Percentiles rank a stretch among this genome's conserved stretches.
Evolutionary conservation across 805 yeast genomes (phyloP).

Genomic region (Cyberlindnera euphorbiiphila): DNA sequence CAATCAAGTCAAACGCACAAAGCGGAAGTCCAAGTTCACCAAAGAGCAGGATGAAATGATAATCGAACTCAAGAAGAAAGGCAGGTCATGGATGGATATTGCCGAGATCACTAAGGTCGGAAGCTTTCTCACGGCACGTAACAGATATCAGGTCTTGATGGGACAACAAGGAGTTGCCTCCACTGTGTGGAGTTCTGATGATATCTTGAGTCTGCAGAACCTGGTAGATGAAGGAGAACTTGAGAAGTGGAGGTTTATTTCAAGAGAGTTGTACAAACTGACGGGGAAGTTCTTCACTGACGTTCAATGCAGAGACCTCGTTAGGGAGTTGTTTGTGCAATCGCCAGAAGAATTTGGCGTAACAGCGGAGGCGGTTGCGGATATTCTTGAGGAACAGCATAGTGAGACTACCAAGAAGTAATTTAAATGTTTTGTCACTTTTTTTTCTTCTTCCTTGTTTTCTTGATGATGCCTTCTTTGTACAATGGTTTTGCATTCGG

Average conservation of each 20-base stretch:
- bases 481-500: too few species aligned
- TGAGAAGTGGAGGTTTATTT: slow-evolving; percentile 65
- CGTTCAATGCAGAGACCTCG: slow-evolving; percentile 50
- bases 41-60: slow-evolving; percentile 66
- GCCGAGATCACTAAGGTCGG: slow-evolving; percentile 63
- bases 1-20: slow-evolving; percentile 45
- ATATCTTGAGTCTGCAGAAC: slow-evolving; percentile 44
- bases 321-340: slow-evolving; percentile 48
- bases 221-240: slow-evolving; percentile 66
- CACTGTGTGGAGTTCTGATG: slow-evolving; percentile 57
- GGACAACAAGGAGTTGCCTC: slow-evolving; percentile 81
- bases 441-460: too few species aligned
- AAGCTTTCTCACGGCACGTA: slow-evolving; percentile 67
- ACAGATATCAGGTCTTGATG: slow-evolving; percentile 73
- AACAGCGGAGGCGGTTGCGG: slow-evolving; percentile 37
- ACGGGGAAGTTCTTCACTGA: slow-evolving; percentile 48
- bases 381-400: slow-evolving; percentile 1
- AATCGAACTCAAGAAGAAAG: slow-evolving; percentile 54
- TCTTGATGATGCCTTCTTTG: too few species aligned
- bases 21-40: slow-evolving; percentile 65
- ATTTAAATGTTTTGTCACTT: too few species aligned
- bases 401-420: background rate
- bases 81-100: slow-evolving; percentile 70
- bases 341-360: slow-evolving; percentile 59
- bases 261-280: slow-evolving; percentile 53